Evolutionary conservation across 345 rosid species (phyloP).

Genomic region (Erysimum cheiranthoides): DNA sequence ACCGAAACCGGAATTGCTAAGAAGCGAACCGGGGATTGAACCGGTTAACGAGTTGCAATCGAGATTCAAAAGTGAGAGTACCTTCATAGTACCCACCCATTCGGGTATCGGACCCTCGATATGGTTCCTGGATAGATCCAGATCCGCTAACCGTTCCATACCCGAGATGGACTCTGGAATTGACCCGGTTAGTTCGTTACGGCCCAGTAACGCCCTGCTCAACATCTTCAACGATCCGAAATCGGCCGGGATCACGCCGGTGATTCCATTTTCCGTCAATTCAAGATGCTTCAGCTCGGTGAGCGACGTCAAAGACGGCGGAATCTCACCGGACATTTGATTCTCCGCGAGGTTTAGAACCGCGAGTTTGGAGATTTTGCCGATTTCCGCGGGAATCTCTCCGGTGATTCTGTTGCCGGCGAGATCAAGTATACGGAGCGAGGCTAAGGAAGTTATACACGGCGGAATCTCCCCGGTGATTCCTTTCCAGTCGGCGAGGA

Average conservation of each 20-base stretch:
- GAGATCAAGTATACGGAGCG: slow-evolving; percentile 79
- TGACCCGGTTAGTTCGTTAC: slow-evolving; percentile 76
- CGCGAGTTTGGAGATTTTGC: slow-evolving; percentile 61
- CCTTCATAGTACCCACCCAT: slow-evolving; percentile 76
- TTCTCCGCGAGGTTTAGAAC: slow-evolving; percentile 88
- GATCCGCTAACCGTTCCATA: slow-evolving; percentile 75
- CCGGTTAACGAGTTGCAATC: slow-evolving; percentile 73
- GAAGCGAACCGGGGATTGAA: slow-evolving; percentile 56
- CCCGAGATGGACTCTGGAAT: slow-evolving; percentile 69
- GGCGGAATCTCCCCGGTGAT: slow-evolving; percentile 73
- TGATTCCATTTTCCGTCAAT: slow-evolving; percentile 63
- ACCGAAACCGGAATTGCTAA: slow-evolving; percentile 66
- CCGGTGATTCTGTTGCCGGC: slow-evolving; percentile 80
- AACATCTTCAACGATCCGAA: slow-evolving; percentile 77
- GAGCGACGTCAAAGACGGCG: slow-evolving; percentile 65
- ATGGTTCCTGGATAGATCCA: slow-evolving; percentile 76
- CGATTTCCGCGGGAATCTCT: slow-evolving; percentile 64
- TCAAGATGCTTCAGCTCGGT: slow-evolving; percentile 73
- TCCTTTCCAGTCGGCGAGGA: slow-evolving; percentile 90
- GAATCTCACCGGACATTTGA: slow-evolving; percentile 67
- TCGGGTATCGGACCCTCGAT: slow-evolving; percentile 66
- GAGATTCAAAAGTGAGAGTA: slow-evolving; percentile 73
- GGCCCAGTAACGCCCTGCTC: slow-evolving; percentile 71
- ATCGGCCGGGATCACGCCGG: slow-evolving; percentile 70
- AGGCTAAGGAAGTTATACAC: slow-evolving; percentile 63